Evolutionary conservation across 2,329 filamentous ascomycete species (phyloP), one percentile per base, ranked within the genome.

Genomic region (Rugonectria rugulosa): DNA sequence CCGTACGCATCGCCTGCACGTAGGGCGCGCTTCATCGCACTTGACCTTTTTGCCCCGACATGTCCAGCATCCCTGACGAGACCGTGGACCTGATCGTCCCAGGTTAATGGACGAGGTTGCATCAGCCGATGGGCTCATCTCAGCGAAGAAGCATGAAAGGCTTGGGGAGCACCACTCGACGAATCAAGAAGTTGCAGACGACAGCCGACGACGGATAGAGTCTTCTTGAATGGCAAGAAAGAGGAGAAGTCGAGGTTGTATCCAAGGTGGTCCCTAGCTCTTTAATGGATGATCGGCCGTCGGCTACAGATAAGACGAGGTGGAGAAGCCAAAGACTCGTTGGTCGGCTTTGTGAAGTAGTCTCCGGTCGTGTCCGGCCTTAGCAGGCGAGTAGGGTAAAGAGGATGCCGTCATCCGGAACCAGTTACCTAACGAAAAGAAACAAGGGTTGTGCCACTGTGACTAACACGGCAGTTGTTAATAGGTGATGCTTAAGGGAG

Each of bases 31-130:
- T 51, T 72, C 69, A 46, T 71, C 69, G 41, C 68, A 72, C 34
- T 71, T 72, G 21, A 70, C 68, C 52, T 72, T 72, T 45, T 70
- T 71, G 4, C 61, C 56, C 34, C 69, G 65, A 40, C 68, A 72
- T 0, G 69, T 72, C 61, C 63, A 67, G 31, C 58, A 70, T 41
- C 64, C 64, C 5, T 53, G 62, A 19, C 58, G 57, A 4, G 64
- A 67, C 7, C 64, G 60, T 17, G 58, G 53, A 17, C 31, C 42
- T 31, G 56, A 59, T 14, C 49, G 56, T 15, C 54, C 54, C 23
- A 37, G 17, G 15, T 19, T 15, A 4, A 19, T 15, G 34, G 34
- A 12, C 11, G 34, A 17, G 2, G 8, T 19, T 15, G 17, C 15
- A 9, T 37, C 34, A 37, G 15, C 17, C 21, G 17, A 20, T 20